Conservation (phyloP, 352 stramenopile species). For the Poterioochromonas sp. region DNA sequence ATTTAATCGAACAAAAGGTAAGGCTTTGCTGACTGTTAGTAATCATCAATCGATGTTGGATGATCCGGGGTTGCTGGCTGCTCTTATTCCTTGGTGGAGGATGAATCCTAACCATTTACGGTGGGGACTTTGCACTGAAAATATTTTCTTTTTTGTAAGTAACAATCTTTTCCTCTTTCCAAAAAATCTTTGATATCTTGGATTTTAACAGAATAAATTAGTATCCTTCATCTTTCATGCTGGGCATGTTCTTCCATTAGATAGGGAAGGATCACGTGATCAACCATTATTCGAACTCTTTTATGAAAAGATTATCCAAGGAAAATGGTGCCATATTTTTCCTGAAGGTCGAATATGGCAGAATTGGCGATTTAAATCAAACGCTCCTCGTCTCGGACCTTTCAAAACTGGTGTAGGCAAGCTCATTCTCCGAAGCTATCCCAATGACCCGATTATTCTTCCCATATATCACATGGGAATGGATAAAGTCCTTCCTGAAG, state of each 20-base stretch:
- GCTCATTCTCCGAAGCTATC: background rate
- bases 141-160: background rate
- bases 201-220: background rate
- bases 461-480: slow-evolving; percentile 1
- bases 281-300: background rate
- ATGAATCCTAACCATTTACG: background rate
- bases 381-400: background rate
- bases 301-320: background rate
- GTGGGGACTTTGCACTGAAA: background rate
- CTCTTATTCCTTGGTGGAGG: background rate
- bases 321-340: slow-evolving; percentile 1
- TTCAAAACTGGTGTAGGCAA: slow-evolving; percentile 26
- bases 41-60: slow-evolving; percentile 23
- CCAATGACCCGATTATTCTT: background rate
- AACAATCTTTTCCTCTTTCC: background rate
- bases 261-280: background rate
- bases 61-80: background rate
- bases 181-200: background rate
- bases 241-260: background rate
- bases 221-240: background rate
- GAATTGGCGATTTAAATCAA: slow-evolving; percentile 11
- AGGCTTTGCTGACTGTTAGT: background rate
- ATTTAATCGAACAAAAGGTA: background rate
- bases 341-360: slow-evolving; percentile 14
- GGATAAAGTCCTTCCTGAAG: slow-evolving; percentile 1